Percentiles rank a stretch among this genome's conserved stretches.
phyloP scores from a whole-genome alignment of 2,329 filamentous ascomycete genomes.

The Pestalotiopsis sp. region DNA sequence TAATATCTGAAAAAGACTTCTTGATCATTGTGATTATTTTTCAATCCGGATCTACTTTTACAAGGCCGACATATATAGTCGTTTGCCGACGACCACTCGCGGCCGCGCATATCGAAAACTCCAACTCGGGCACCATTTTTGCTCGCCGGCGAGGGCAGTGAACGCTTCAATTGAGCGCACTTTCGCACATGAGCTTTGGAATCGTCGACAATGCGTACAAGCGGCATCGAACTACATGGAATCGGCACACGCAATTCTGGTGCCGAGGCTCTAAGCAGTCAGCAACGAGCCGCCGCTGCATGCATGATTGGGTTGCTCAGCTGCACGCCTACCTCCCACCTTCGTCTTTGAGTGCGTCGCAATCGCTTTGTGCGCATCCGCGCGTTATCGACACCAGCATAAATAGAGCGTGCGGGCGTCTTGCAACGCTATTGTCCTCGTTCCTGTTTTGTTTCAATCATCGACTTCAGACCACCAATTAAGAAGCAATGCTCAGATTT shows the following conservation, averaged over 20 bases:
- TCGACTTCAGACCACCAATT: too few species aligned
- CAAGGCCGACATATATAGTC: neutral
- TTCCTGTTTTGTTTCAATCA: too few species aligned
- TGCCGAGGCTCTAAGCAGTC: slow-evolving; percentile 10
- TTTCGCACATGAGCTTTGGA: neutral
- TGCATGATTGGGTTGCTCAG: slow-evolving; percentile 12
- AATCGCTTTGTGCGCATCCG: slow-evolving; percentile 2
- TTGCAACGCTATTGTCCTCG: neutral
- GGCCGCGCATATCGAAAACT: neutral
- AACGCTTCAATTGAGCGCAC: neutral
- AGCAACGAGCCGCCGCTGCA: slow-evolving; percentile 12
- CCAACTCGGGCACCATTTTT: neutral
- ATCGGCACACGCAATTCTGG: neutral
- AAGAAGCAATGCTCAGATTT: slow-evolving; percentile 3
- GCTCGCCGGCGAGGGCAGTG: neutral
- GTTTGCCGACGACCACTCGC: neutral
- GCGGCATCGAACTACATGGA: neutral
- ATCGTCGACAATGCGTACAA: neutral
- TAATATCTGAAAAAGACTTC: neutral
- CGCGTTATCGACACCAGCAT: neutral
- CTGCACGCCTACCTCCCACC: neutral
- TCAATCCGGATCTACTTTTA: neutral
- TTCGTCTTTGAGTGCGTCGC: slow-evolving; percentile 6
- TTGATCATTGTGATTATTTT: neutral
- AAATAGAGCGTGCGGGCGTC: neutral